phyloP scores from a whole-genome alignment of 2,329 filamentous ascomycete genomes.

The Huntiella savannae region DNA sequence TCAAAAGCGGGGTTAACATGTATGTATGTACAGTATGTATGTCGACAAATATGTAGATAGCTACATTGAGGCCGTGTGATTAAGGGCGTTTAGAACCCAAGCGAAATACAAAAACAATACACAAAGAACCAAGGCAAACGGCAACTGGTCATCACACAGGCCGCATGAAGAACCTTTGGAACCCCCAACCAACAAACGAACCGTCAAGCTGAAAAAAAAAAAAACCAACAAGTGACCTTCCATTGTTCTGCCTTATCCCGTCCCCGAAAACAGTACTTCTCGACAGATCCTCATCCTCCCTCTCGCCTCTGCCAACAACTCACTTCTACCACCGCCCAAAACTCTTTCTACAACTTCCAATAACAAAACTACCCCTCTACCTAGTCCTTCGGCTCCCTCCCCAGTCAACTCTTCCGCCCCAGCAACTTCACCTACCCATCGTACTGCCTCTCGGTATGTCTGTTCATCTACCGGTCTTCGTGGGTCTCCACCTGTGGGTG shows the following conservation, averaged over 20 bases:
- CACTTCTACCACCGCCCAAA: slow-evolving; percentile 1
- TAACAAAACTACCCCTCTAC: not conserved
- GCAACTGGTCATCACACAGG: too few species aligned
- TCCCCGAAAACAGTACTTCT: slow-evolving; percentile 1
- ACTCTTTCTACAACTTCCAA: slow-evolving; percentile 7
- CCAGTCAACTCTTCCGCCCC: slow-evolving; percentile 50
- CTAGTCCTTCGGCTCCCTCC: slow-evolving; percentile 29
- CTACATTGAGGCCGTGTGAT: too few species aligned
- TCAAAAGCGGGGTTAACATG: too few species aligned
- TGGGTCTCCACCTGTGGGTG: not conserved
- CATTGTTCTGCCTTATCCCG: not conserved
- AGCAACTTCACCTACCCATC: slow-evolving; percentile 27
- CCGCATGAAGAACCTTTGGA: not conserved
- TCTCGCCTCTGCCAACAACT: slow-evolving; percentile 6
- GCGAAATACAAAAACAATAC: not conserved
- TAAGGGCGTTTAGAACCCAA: not conserved
- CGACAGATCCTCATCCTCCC: slow-evolving; percentile 6
- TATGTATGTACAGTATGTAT: too few species aligned
- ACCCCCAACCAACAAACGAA: not conserved
- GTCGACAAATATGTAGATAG: not conserved
- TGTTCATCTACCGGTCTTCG: not conserved
- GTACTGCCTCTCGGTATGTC: not conserved
- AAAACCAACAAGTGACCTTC: too few species aligned
- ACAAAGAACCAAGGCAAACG: too few species aligned
- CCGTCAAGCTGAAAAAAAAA: not conserved